Percentiles rank a stretch among this genome's conserved stretches.
These are phyloP conservation scores for Malassezia vespertilionis DNA, from an alignment of 1,284 basidiomycete genomes.

Conservation along the genomic window DNA sequence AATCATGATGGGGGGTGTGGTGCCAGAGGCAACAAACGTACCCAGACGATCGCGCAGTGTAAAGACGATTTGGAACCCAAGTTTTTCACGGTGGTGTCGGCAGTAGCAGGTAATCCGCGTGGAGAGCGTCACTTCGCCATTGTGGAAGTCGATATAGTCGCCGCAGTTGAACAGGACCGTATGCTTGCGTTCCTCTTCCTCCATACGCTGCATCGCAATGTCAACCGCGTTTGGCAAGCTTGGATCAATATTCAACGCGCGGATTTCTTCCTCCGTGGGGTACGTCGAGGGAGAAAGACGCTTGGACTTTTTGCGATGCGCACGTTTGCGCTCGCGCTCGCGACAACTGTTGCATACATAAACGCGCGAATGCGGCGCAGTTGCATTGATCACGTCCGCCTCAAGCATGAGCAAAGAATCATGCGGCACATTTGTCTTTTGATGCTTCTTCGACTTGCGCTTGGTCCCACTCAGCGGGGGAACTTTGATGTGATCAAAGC, in stretches of 20 bases:
- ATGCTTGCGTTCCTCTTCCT: slow-evolving; percentile 43
- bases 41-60: slow-evolving; percentile 72
- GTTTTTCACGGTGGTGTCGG: slow-evolving; percentile 92
- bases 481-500: slow-evolving; percentile 44
- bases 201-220: slow-evolving; percentile 26
- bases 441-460: slow-evolving; percentile 63
- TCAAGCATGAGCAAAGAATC: slow-evolving; percentile 46
- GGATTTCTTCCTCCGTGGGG: slow-evolving; percentile 39
- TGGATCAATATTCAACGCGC: slow-evolving; percentile 34
- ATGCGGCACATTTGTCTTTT: slow-evolving; percentile 32
- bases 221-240: slow-evolving; percentile 27
- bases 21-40: slow-evolving; percentile 68
- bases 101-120: slow-evolving; percentile 97
- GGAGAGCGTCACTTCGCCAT: slow-evolving; percentile 76
- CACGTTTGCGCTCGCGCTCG: slow-evolving; percentile 53
- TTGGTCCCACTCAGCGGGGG: slow-evolving; percentile 45
- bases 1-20: slow-evolving; percentile 77
- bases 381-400: slow-evolving; percentile 53
- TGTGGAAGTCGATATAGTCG: slow-evolving; percentile 76
- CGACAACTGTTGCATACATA: slow-evolving; percentile 60
- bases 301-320: slow-evolving; percentile 35
- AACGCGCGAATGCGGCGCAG: slow-evolving; percentile 60
- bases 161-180: slow-evolving; percentile 70
- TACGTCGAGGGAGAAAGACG: slow-evolving; percentile 16
- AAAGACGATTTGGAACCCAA: slow-evolving; percentile 85